A percentile compares a stretch with the other conserved stretches of the same genome.
phyloP scores from a whole-genome alignment of 805 yeast genomes.

The Cyberlindnera saturnus region DNA sequence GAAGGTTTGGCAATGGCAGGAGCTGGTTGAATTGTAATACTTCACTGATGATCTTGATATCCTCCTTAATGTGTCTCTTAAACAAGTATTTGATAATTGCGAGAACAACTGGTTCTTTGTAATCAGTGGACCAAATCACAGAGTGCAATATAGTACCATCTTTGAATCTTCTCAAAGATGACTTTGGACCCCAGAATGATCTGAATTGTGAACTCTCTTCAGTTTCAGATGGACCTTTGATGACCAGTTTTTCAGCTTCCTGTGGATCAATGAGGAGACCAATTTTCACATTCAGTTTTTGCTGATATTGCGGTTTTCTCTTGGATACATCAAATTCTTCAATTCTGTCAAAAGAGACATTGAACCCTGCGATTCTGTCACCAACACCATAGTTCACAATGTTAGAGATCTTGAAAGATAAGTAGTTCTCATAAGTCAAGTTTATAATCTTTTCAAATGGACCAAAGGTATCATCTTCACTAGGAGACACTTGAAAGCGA shows the following conservation, averaged over 20 bases:
- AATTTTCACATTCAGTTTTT: conserved; percentile 34
- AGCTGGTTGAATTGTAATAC: conserved; percentile 41
- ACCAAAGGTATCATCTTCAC: conserved; percentile 45
- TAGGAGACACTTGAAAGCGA: conserved; percentile 40
- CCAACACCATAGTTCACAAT: conserved; percentile 54
- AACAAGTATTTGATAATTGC: conserved; percentile 61
- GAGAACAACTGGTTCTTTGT: conserved; percentile 55
- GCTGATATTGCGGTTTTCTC: conserved; percentile 42
- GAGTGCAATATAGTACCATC: conserved; percentile 89
- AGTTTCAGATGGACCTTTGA: conserved; percentile 74
- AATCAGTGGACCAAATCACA: conserved; percentile 71
- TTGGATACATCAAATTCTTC: conserved; percentile 32
- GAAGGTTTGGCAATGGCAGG: conserved; percentile 55
- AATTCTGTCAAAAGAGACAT: conserved; percentile 27
- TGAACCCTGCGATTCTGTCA: conserved; percentile 33
- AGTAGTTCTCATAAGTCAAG: conserved; percentile 59
- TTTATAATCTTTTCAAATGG: conserved; percentile 68
- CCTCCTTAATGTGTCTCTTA: conserved; percentile 53
- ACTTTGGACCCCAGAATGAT: conserved; percentile 82
- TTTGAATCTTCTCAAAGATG: conserved; percentile 85
- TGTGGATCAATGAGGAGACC: conserved; percentile 67
- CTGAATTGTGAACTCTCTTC: conserved; percentile 62
- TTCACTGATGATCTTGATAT: conserved; percentile 26
- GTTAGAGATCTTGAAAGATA: conserved; percentile 54
- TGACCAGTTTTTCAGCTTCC: conserved; percentile 74